Evolutionary conservation across 805 yeast genomes (phyloP), one percentile per base, ranked within the genome.

Genomic region (Lipomyces lipofer): DNA sequence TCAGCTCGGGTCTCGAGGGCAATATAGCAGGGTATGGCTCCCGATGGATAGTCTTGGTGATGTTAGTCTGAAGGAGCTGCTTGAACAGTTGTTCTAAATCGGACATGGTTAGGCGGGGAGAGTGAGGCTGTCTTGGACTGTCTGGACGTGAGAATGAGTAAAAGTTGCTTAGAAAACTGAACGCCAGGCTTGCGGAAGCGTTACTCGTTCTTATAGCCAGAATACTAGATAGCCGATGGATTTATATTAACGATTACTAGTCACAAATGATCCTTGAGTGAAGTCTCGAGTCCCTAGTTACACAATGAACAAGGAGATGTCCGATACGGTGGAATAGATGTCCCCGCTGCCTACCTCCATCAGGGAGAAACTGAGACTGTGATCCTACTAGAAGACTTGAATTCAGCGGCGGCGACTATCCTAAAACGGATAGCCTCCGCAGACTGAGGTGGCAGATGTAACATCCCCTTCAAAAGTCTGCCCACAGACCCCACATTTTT

Each of bases 1-100:
- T 35, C 39, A 35, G 39, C 39, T 35, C 39, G 39, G 39, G 39
- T n/a, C 39, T 35, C 39, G 39, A 35, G 39, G 39, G 39, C 22
- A 35, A 35, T 35, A 35, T 35, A 15, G 39, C 39, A 35, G 39
- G 39, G 22, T 35, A 35, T 35, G 2, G 39, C 39, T 35, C 39
- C 39, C 39, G 39, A 13, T 35, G 39, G 17, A 35, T 7, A 2
- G 39, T 35, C 22, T 35, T 35, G 2, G 39, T 35, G 39, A 35
- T 7, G 39, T 35, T 35, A 2, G 39, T 35, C 39, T 35, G 22
- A 9, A 35, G 1, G 39, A 35, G 39, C 39, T 35, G 39, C 39
- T 35, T 2, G 9, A 35, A 35, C 2, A 35, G 8, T 35, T 35
- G 39, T 7, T 35, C 9, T 12, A 35, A 7, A n/a, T 35, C 39